Evolutionary conservation across 495 filamentous ascomycete genomes (phyloP).

Genomic region (Podospora fimiseda): DNA sequence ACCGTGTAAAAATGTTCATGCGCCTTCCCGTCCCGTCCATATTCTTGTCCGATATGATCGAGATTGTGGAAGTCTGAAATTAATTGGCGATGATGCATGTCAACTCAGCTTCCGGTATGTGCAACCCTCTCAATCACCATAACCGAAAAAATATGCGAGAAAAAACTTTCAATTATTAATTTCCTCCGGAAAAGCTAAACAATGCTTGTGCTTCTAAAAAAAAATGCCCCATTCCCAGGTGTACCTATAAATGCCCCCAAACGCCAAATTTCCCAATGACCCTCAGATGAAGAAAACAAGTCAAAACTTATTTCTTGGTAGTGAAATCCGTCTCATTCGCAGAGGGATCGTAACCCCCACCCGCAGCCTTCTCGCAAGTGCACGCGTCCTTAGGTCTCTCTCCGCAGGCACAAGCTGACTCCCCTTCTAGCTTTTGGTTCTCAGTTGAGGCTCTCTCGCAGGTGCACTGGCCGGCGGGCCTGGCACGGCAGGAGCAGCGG

Average conservation of each 20-base stretch:
- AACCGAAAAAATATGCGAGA: no score
- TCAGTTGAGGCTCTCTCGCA: conserved; percentile 68
- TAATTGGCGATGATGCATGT: no score
- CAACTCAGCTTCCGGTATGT: no score
- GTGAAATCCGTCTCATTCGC: conserved; percentile 77
- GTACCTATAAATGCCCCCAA: no score
- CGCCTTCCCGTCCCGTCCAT: not conserved
- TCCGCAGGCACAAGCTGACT: conserved; percentile 66
- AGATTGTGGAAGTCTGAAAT: no score
- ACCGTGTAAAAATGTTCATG: not conserved
- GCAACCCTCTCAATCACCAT: no score
- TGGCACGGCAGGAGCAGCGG: conserved; percentile 73
- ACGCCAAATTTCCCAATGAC: no score
- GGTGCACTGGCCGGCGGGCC: conserved; percentile 74
- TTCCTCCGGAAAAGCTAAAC: no score
- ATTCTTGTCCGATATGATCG: no score
- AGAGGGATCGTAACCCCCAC: conserved; percentile 40
- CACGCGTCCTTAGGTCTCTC: conserved; percentile 67
- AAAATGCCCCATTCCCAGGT: no score
- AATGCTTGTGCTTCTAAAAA: no score
- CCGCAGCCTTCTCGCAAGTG: conserved; percentile 71
- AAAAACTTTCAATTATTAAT: no score
- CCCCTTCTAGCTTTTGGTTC: conserved; percentile 55
- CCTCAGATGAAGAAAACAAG: not conserved
- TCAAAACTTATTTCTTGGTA: conserved; percentile 43